Conservation (phyloP, 192 early-diverging fungal genomes). For the Rhizoclosmatium globosum region DNA sequence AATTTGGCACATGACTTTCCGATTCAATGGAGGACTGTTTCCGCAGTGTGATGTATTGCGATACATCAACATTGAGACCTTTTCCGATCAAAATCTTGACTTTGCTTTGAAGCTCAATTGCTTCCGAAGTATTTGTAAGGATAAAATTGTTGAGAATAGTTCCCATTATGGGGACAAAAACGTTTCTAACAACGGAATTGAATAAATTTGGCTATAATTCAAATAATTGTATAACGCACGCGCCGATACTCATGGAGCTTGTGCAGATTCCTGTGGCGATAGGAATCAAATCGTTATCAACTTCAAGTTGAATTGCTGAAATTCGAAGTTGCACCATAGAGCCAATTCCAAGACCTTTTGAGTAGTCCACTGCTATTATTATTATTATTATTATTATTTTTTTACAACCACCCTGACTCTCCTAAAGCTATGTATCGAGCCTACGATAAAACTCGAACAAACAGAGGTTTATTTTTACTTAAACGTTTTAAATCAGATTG, state of each 20-base stretch:
- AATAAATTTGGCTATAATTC: too few relatives aligned
- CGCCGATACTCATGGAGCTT: conserved; percentile 29
- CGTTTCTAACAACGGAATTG: too few relatives aligned
- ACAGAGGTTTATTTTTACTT: too few relatives aligned
- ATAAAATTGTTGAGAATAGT: conserved; percentile 42
- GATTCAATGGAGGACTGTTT: not conserved
- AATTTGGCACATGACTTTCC: not conserved
- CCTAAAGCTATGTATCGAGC: too few relatives aligned
- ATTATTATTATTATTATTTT: too few relatives aligned
- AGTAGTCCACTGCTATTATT: too few relatives aligned
- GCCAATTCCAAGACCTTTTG: conserved; percentile 82
- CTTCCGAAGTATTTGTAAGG: not conserved
- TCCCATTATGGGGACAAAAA: conserved; percentile 46
- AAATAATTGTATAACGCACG: too few relatives aligned
- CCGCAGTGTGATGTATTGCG: not conserved
- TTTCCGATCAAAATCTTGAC: not conserved
- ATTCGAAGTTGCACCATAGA: conserved; percentile 76
- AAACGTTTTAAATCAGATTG: too few relatives aligned
- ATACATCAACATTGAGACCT: not conserved
- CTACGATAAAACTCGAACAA: too few relatives aligned
- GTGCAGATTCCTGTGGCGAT: conserved; percentile 61
- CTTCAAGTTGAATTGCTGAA: conserved; percentile 75
- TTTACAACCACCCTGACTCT: too few relatives aligned
- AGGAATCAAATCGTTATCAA: conserved; percentile 70
- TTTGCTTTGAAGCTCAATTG: not conserved